Percentiles rank a stretch among this genome's conserved stretches.
These are phyloP conservation scores for Tolypocladium paradoxum DNA, from an alignment of 2,329 filamentous ascomycete species.

Conservation along the genomic window DNA sequence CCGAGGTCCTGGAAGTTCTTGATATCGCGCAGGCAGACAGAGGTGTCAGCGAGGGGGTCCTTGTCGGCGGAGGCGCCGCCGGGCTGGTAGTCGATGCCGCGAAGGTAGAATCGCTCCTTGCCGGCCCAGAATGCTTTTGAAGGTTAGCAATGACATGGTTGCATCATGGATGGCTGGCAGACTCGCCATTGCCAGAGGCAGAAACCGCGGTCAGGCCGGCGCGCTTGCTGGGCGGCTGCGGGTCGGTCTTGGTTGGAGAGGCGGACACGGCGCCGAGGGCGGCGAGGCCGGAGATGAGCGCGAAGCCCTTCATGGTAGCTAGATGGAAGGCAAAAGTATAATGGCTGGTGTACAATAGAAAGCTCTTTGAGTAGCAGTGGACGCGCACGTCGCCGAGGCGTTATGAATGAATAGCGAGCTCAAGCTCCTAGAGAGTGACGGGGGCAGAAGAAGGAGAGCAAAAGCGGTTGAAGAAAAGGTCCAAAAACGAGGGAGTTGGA, in stretches of 20 bases:
- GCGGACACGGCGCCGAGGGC: constrained; percentile 33
- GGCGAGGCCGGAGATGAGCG: constrained; percentile 37
- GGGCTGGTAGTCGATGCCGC: constrained; percentile 54
- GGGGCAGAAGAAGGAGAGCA: constrained; percentile 7
- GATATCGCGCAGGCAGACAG: constrained; percentile 69
- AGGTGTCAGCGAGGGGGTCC: constrained; percentile 69
- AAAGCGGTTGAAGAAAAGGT: constrained; percentile 10
- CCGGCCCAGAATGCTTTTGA: constrained; percentile 42
- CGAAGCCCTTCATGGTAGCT: constrained; percentile 37
- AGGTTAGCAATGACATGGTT: not conserved
- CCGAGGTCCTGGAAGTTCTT: constrained; percentile 73
- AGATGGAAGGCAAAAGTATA: constrained; percentile 6
- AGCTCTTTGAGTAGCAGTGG: not conserved
- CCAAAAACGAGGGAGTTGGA: constrained; percentile 28
- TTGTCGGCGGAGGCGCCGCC: constrained; percentile 41
- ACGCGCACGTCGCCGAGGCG: not conserved
- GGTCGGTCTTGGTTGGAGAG: constrained; percentile 38
- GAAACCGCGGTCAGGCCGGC: constrained; percentile 38
- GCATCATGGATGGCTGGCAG: not conserved
- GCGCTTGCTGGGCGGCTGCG: constrained; percentile 38
- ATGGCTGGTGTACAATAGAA: not conserved
- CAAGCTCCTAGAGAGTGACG: constrained; percentile 8
- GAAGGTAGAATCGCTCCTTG: constrained; percentile 45
- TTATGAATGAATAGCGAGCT: constrained; percentile 3
- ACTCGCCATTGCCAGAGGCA: constrained; percentile 45